Base-by-base conservation (phyloP, 139 green algal genomes). In the Chlamydomonas asymmetrica region DNA sequence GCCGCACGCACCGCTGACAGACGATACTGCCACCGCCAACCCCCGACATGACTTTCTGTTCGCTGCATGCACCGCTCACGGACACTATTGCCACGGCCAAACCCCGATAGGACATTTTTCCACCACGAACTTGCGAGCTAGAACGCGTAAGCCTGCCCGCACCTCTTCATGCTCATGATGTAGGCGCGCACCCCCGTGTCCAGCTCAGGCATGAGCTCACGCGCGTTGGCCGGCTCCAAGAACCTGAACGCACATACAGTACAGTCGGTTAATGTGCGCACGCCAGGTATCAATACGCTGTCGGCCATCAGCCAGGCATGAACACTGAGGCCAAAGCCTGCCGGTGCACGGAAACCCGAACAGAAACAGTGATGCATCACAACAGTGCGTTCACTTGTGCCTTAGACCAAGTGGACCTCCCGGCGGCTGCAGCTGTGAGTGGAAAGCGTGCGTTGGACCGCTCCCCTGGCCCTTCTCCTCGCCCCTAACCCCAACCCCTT, bases 161-260 rank as follows among this genome's bases (percentile, higher is more conserved):
- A n/a, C n/a, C n/a, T n/a, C n/a, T n/a, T n/a, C n/a, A 77, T 2
- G 5, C 25, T 43, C 43, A 27, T 59, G 27, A 59, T 35, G 13
- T 70, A 32, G 29, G 71, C 71, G 23, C 71, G 71, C 40, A 59
- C 41, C 5, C 71, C 71, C 13, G 69, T 62, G 59, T 77, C 40
- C 59, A 77, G 71, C 20, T 54, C 39, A 29, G 38, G 10, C 4
- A 34, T 7, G 5, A 63, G 34, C n/a, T 54, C 32, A 43, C 27
- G 59, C n/a, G 32, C 32, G 9, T 77, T 59, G 16, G 31, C 59
- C 10, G 43, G 57, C 43, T 77, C 71, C 41, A 77, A 37, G 40
- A 39, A 76, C 70, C 70, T 76, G 56, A 4, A 3, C 1, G 38
- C 1, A 35, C n/a, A n/a, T n/a, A n/a, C n/a, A n/a, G n/a, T n/a